Evolutionary conservation across 331 rosid species (phyloP), one percentile per base, ranked within the genome.

Genomic region (Quercus lobata): DNA sequence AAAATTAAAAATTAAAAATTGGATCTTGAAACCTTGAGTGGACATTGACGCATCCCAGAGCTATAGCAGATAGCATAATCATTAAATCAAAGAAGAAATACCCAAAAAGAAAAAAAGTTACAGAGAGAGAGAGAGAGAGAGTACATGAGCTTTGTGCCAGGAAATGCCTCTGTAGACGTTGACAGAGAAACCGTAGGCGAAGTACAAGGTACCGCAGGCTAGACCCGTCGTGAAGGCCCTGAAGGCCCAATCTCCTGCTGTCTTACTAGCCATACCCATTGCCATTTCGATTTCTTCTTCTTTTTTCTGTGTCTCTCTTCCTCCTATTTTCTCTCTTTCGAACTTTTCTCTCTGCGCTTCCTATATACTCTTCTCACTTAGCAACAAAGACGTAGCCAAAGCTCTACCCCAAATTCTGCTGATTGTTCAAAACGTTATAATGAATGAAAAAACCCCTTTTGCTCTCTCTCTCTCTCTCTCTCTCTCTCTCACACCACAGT

Each of bases 111-210:
- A 61, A 41, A 37, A 41, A 41, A 41, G 46, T 41, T 41, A 41
- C 46, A 41, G 0, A 37, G 46, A 41, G 46, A 76, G 16, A 75
- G 16, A 75, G 44, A 49, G 58, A 63, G 74, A 54, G 18, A 10
- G 10, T 85, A 94, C 97, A 44, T 94, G 97, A 85, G 95, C 84
- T 16, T 92, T 91, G 84, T 94, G 98, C 97, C 98, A 94, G 44
- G 95, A 73, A 70, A 94, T 76, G 82, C 98, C 98, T 83, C 83
- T 85, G 89, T 94, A 89, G 81, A 94, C 90, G 77, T 94, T 94
- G 73, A 82, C 78, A 76, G 97, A 92, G 85, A 92, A 92, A 32
- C 94, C 87, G 63, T 79, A 92, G 12, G 97, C 75, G 82, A 94
- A 97, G 82, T 91, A 94, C 25, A 94, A 73, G 74, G 97, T 91